Percentiles rank a stretch among this genome's conserved stretches.
Evolutionary conservation across 2,329 filamentous ascomycete genomes (phyloP).

Genomic region (Trichoderma koningii): DNA sequence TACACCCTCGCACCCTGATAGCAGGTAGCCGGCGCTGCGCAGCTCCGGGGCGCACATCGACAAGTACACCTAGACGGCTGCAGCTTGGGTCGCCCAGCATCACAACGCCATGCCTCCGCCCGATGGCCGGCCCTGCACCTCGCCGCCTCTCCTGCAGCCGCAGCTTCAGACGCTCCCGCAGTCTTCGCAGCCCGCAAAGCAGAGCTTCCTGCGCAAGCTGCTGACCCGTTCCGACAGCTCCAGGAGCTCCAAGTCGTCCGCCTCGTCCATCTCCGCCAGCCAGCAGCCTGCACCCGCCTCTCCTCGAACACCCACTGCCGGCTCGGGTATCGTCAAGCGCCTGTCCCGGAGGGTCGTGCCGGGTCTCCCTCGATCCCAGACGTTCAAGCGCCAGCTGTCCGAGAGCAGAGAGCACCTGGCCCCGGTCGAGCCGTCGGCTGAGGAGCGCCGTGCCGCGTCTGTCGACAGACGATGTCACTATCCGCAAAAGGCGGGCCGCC

Average conservation of each 20-base stretch:
- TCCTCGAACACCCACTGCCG: neutral
- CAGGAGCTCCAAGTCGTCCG: slow-evolving; percentile 14
- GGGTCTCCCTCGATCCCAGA: slow-evolving; percentile 73
- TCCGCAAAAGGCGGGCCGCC: slow-evolving; percentile 35
- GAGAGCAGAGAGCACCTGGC: slow-evolving; percentile 74
- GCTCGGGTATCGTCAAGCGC: slow-evolving; percentile 44
- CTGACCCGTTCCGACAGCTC: slow-evolving; percentile 32
- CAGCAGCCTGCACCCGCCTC: neutral
- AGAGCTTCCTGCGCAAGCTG: slow-evolving; percentile 37
- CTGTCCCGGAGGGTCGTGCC: slow-evolving; percentile 68
- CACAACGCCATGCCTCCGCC: slow-evolving; percentile 37
- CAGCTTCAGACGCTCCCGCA: slow-evolving; percentile 22
- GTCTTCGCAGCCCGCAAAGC: slow-evolving; percentile 31
- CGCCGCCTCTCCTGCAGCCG: slow-evolving; percentile 30
- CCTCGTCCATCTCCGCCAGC: slow-evolving; percentile 19
- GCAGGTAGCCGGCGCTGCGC: slow-evolving; percentile 11
- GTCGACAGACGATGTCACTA: slow-evolving; percentile 54
- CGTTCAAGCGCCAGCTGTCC: slow-evolving; percentile 80
- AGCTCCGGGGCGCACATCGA: slow-evolving; percentile 9
- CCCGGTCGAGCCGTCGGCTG: slow-evolving; percentile 62
- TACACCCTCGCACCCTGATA: neutral
- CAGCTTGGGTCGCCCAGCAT: slow-evolving; percentile 27
- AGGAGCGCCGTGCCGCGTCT: slow-evolving; percentile 72
- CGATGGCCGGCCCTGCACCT: slow-evolving; percentile 36
- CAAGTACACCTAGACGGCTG: neutral